These are phyloP conservation scores for Aureobasidium subglaciale DNA, from an alignment of 2,329 filamentous ascomycete species.

Conservation along the genomic window DNA sequence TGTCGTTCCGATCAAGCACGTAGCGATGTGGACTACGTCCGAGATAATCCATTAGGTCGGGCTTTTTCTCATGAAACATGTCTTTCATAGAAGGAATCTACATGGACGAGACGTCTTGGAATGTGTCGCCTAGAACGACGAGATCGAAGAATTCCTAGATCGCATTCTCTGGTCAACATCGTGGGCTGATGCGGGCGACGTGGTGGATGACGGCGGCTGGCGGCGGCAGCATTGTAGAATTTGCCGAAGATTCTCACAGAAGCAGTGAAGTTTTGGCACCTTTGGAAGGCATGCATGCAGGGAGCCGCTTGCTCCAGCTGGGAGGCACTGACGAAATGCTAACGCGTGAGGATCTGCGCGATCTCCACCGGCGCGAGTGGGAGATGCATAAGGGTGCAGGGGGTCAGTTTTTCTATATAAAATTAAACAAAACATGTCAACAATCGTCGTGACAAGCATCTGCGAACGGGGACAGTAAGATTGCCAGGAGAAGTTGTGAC, in stretches of 20 bases:
- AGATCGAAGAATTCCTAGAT: not conserved
- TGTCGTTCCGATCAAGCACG: not conserved
- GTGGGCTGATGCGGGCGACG: not conserved
- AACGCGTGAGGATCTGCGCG: conserved; percentile 8
- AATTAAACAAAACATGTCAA: conserved; percentile 15
- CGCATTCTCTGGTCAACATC: not conserved
- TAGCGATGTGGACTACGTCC: not conserved
- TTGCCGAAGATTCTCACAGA: conserved; percentile 2
- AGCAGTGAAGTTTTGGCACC: conserved; percentile 12
- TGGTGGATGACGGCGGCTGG: not conserved
- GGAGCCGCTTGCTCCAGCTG: conserved; percentile 11
- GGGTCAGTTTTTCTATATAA: conserved; percentile 11
- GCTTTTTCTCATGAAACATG: conserved; percentile 10
- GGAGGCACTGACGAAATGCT: conserved; percentile 4
- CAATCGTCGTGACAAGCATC: not conserved
- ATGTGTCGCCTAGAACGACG: not conserved
- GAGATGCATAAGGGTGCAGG: conserved; percentile 7
- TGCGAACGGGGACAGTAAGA: conserved; percentile 8
- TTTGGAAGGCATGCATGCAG: conserved; percentile 8
- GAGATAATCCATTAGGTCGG: not conserved
- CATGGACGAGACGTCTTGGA: conserved; percentile 5
- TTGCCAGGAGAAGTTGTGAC: conserved; percentile 8
- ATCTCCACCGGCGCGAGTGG: conserved; percentile 8
- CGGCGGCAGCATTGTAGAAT: not conserved
- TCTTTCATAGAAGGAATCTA: conserved; percentile 6